Percentiles rank a stretch among this genome's conserved stretches.
These are phyloP conservation scores for Vitis hybrid DNA, from an alignment of 177 flowering plant genomes.

Conservation along the genomic window DNA sequence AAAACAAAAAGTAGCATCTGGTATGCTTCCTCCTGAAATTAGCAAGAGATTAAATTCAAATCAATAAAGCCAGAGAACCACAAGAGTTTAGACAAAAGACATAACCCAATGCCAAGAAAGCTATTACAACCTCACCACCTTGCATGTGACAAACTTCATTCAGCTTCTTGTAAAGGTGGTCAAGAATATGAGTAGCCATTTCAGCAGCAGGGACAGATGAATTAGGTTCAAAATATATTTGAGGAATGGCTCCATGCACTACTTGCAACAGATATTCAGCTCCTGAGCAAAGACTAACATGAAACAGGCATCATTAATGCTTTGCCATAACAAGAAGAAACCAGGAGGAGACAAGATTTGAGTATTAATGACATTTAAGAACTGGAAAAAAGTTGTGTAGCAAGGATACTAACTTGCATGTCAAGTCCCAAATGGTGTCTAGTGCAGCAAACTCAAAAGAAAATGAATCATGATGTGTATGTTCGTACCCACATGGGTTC, in stretches of 20 bases:
- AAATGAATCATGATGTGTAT: too few relatives aligned
- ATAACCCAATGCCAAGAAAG: slow-evolving; percentile 2
- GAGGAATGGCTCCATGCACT: slow-evolving; percentile 74
- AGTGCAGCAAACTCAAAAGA: too few relatives aligned
- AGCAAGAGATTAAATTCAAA: slow-evolving; percentile 15
- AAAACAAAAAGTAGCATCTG: slow-evolving; percentile 72
- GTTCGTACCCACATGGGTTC: too few relatives aligned
- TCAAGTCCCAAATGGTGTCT: too few relatives aligned
- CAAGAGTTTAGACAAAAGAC: neutral
- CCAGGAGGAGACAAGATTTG: too few relatives aligned
- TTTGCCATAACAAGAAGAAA: slow-evolving; percentile 1
- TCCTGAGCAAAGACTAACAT: slow-evolving; percentile 77
- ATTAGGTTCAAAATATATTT: slow-evolving; percentile 40
- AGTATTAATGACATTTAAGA: too few relatives aligned
- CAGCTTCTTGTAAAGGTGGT: slow-evolving; percentile 72
- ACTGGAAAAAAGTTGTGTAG: neutral
- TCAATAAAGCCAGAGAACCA: slow-evolving; percentile 3
- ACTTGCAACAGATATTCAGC: slow-evolving; percentile 76
- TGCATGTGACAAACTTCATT: slow-evolving; percentile 85
- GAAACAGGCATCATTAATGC: slow-evolving; percentile 22
- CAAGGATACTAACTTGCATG: neutral
- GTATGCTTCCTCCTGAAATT: slow-evolving; percentile 80
- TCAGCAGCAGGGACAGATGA: slow-evolving; percentile 62
- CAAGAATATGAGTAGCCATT: slow-evolving; percentile 73
- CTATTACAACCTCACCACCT: slow-evolving; percentile 85